Percentiles rank a stretch among this genome's conserved stretches.
Evolutionary conservation across 192 early-diverging fungal genomes (phyloP).

Genomic region (Entomortierella lignicola): DNA sequence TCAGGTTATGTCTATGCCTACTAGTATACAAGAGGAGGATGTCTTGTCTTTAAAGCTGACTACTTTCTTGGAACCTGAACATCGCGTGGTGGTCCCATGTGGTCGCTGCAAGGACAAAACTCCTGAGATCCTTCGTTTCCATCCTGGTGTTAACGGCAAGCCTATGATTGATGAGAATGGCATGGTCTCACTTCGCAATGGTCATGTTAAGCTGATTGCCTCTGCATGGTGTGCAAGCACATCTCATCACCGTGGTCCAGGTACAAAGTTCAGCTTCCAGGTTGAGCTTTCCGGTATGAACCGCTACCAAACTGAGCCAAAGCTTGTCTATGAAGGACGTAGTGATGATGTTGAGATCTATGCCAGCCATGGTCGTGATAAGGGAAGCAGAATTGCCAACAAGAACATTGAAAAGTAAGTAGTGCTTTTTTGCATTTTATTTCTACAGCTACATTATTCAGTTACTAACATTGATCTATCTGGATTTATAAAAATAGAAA

Average conservation of each 20-base stretch:
- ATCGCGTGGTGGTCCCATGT: slow-evolving; percentile 49
- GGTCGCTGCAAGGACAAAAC: slow-evolving; percentile 54
- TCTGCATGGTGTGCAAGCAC: slow-evolving; percentile 54
- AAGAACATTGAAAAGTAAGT: slow-evolving; percentile 41
- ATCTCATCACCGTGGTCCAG: slow-evolving; percentile 52
- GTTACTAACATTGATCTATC: no score
- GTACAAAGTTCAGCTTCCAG: slow-evolving; percentile 53
- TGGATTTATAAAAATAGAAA: slow-evolving; percentile 24
- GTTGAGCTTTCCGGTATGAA: slow-evolving; percentile 32
- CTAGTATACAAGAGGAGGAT: slow-evolving; percentile 46
- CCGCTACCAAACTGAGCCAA: slow-evolving; percentile 33
- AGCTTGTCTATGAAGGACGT: slow-evolving; percentile 32
- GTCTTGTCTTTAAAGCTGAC: slow-evolving; percentile 40
- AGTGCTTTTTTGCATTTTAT: neutral
- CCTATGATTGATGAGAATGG: slow-evolving; percentile 56
- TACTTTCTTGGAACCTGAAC: slow-evolving; percentile 47
- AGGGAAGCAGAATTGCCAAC: slow-evolving; percentile 33
- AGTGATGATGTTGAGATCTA: slow-evolving; percentile 54
- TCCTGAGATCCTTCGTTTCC: slow-evolving; percentile 46
- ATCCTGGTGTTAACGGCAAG: slow-evolving; percentile 53
- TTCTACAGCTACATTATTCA: neutral
- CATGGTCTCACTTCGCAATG: slow-evolving; percentile 40
- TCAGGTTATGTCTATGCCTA: slow-evolving; percentile 36
- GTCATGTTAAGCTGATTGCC: slow-evolving; percentile 52
- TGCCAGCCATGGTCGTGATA: slow-evolving; percentile 53